A percentile compares a stretch with the other conserved stretches of the same genome.
phyloP scores from a whole-genome alignment of 768 basidiomycete species.

The Lactifluus subvellereus region DNA sequence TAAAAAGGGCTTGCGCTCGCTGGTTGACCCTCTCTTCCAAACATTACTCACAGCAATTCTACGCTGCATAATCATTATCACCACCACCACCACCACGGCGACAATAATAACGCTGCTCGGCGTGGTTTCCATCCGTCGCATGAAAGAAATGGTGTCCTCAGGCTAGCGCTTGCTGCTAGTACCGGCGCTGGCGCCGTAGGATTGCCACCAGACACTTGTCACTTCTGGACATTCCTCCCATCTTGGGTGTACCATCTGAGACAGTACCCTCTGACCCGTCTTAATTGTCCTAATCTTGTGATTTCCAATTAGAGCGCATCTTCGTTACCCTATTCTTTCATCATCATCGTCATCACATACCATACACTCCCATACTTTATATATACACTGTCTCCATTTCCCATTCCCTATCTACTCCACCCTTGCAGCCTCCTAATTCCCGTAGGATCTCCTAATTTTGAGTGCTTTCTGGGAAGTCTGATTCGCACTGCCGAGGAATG shows the following conservation, averaged over 20 bases:
- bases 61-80: neutral
- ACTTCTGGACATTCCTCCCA: neutral
- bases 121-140: neutral
- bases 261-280: neutral
- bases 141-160: neutral
- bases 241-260: neutral
- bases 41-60: neutral
- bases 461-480: neutral
- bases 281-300: slow-evolving; percentile 2
- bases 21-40: neutral
- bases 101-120: neutral
- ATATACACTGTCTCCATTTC: neutral
- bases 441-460: slow-evolving; percentile 11
- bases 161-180: neutral
- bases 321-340: neutral
- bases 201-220: neutral
- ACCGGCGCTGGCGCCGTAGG: neutral
- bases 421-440: neutral
- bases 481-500: neutral
- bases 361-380: slow-evolving; percentile 3
- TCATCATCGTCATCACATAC: neutral
- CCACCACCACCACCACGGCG: neutral
- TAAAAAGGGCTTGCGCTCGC: neutral
- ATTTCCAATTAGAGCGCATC: slow-evolving; percentile 13
- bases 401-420: neutral